Conservation (phyloP, 108 stramenopile genomes). For the Cylindrotheca fusiformis region DNA sequence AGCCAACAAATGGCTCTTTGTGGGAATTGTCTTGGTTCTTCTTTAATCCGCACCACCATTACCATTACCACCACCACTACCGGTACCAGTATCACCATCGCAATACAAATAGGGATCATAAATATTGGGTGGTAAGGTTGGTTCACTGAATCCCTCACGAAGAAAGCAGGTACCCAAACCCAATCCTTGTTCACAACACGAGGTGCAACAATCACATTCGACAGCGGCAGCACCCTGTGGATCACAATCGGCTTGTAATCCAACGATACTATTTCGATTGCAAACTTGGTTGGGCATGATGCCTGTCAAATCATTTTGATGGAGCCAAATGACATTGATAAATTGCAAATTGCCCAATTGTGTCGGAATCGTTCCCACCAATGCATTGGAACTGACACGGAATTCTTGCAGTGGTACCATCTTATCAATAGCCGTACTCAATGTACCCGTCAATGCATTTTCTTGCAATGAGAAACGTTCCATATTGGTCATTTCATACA, state of each 20-base stretch:
- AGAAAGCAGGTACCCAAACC: background rate
- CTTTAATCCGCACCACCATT: no score
- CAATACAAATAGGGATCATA: background rate
- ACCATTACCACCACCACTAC: no score
- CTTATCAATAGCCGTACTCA: constrained; percentile 12
- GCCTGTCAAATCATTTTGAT: constrained; percentile 16
- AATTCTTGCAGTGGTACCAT: constrained; percentile 18
- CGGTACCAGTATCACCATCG: no score
- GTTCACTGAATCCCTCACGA: background rate
- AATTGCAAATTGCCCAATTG: constrained; percentile 21
- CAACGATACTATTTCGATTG: background rate
- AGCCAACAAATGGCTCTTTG: no score
- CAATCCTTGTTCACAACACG: constrained; percentile 18
- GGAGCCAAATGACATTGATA: constrained; percentile 15
- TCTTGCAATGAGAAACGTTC: constrained; percentile 2
- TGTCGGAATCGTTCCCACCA: constrained; percentile 33
- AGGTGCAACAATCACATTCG: constrained; percentile 18
- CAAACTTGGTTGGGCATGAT: constrained; percentile 11
- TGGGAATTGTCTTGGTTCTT: no score
- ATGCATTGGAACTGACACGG: constrained; percentile 25
- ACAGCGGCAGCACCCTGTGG: constrained; percentile 15
- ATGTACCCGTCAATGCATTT: constrained; percentile 13
- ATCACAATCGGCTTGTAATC: constrained; percentile 20
- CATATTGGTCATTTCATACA: constrained; percentile 13
- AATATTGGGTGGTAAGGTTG: background rate